A percentile compares a stretch with the other conserved stretches of the same genome.
These are phyloP conservation scores for Blastocystis sp. DNA, from an alignment of 352 stramenopile species.

Conservation along the genomic window DNA sequence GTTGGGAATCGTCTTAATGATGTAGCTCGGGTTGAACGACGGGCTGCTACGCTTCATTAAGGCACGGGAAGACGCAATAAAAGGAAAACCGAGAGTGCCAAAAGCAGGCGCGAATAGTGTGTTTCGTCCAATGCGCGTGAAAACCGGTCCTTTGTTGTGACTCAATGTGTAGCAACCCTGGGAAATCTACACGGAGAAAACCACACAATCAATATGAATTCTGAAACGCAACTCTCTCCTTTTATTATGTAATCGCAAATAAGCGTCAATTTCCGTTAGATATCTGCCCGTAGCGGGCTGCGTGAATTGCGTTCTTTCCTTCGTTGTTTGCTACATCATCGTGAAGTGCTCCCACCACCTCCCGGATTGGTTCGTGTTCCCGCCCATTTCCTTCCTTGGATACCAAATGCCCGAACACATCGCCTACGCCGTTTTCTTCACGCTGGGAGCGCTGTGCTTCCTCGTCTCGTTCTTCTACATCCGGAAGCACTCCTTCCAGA, in stretches of 20 bases:
- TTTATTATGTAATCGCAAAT: neutral
- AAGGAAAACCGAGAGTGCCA: neutral
- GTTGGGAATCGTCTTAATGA: conserved; percentile 21
- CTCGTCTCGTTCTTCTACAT: conserved; percentile 59
- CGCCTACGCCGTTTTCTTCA: conserved; percentile 58
- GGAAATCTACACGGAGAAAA: neutral
- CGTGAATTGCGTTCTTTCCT: neutral
- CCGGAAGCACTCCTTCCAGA: conserved; percentile 26
- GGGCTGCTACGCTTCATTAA: conserved; percentile 13
- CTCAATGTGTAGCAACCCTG: too few relatives aligned
- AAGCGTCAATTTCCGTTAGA: neutral
- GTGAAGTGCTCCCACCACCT: neutral
- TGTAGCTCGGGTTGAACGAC: neutral
- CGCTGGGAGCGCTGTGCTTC: conserved; percentile 48
- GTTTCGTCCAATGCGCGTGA: too few relatives aligned
- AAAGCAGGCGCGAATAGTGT: neutral
- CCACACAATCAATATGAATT: neutral
- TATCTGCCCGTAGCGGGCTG: conserved; percentile 37
- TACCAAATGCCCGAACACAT: conserved; percentile 42
- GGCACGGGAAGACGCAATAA: neutral
- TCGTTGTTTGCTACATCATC: conserved; percentile 43
- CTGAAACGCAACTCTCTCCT: neutral
- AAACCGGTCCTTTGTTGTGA: too few relatives aligned
- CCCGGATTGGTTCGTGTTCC: conserved; percentile 51
- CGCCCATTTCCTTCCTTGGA: conserved; percentile 63